Percentiles rank a stretch among this genome's conserved stretches.
Evolutionary conservation across 2,329 filamentous ascomycete species (phyloP).

Genomic region (Cladosporium sp.): DNA sequence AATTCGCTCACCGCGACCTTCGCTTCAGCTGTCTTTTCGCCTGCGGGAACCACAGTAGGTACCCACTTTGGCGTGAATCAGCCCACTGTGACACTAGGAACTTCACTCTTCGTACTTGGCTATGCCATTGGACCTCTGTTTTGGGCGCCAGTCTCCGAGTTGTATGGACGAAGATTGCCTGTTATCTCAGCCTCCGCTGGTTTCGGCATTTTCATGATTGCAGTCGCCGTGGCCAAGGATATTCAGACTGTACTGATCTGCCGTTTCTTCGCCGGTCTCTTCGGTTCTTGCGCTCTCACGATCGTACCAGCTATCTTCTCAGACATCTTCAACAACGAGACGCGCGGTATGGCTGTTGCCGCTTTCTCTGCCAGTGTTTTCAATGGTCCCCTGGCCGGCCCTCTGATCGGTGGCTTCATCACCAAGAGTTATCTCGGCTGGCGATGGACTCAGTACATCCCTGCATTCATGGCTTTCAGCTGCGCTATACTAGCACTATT

Average conservation of each 20-base stretch:
- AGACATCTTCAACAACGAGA: slow-evolving; percentile 31
- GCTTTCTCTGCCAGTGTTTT: slow-evolving; percentile 35
- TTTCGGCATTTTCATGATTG: slow-evolving; percentile 46
- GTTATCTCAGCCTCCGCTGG: slow-evolving; percentile 31
- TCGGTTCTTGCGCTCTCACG: slow-evolving; percentile 40
- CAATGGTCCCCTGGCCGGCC: slow-evolving; percentile 29
- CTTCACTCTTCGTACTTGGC: slow-evolving; percentile 37
- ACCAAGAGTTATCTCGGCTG: slow-evolving; percentile 38
- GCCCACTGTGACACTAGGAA: slow-evolving; percentile 35
- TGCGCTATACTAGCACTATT: slow-evolving; percentile 47
- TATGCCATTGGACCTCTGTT: slow-evolving; percentile 36
- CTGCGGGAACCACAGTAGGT: slow-evolving; percentile 41
- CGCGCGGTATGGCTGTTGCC: slow-evolving; percentile 31
- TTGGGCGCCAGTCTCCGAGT: slow-evolving; percentile 48
- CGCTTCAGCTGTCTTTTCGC: slow-evolving; percentile 43
- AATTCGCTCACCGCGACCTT: slow-evolving; percentile 68
- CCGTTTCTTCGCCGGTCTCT: slow-evolving; percentile 35
- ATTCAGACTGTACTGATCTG: slow-evolving; percentile 36
- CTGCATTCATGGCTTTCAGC: slow-evolving; percentile 53
- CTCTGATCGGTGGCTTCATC: slow-evolving; percentile 32
- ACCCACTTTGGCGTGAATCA: slow-evolving; percentile 39
- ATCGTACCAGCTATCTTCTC: slow-evolving; percentile 47
- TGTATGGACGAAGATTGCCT: slow-evolving; percentile 34
- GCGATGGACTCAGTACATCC: slow-evolving; percentile 50
- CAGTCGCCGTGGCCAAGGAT: slow-evolving; percentile 37